Percentiles rank a stretch among this genome's conserved stretches.
These are phyloP conservation scores for Blastobotrys malaysiensis DNA, from an alignment of 1,139 yeast species.

Conservation along the genomic window DNA sequence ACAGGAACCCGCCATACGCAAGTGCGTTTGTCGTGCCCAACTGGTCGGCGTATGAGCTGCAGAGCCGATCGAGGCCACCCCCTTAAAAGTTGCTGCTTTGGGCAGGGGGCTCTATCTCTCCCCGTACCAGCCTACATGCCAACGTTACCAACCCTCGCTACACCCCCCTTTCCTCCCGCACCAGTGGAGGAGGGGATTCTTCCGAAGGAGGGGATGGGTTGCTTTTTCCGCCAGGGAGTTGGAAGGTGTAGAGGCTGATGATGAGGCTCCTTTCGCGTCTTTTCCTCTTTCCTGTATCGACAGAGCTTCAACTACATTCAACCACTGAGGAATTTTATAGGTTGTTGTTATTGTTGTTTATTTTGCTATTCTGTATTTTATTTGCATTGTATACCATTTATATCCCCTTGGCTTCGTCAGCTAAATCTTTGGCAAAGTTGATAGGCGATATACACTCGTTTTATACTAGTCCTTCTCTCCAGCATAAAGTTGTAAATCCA, in stretches of 20 bases:
- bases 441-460: too few relatives aligned
- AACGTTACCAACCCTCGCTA: background rate
- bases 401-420: background rate
- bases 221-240: background rate
- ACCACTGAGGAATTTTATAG: background rate
- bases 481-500: background rate
- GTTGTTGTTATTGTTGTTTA: background rate
- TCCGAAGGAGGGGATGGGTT: background rate
- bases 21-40: background rate
- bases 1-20: background rate
- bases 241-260: background rate
- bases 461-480: background rate
- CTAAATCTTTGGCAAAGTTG: too few relatives aligned
- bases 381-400: background rate
- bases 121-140: background rate
- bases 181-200: background rate
- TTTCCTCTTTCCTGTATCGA: background rate
- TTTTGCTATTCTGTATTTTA: too few relatives aligned
- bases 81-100: background rate
- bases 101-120: background rate
- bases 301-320: background rate
- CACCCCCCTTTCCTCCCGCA: background rate
- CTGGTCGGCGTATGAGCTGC: background rate
- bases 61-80: background rate
- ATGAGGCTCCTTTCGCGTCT: background rate